A percentile compares a stretch with the other conserved stretches of the same genome.
Conservation (phyloP, 2,329 filamentous ascomycete species). For the Sclerotinia trifoliorum region DNA sequence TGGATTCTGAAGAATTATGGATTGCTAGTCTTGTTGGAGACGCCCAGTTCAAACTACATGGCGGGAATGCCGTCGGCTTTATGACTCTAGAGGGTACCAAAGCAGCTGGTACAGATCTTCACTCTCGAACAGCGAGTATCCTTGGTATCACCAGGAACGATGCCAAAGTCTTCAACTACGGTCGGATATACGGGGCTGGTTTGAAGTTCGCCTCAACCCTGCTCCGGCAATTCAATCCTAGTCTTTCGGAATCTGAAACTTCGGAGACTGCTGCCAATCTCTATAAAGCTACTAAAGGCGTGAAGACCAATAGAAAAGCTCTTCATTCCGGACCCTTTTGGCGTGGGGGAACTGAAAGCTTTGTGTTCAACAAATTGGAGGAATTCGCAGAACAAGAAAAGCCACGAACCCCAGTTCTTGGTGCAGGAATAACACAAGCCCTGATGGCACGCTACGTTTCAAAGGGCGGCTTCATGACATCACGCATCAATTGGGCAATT, state of each 20-base stretch:
- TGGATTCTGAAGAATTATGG: constrained; percentile 97
- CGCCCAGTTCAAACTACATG: constrained; percentile 90
- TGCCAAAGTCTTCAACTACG: constrained; percentile 98
- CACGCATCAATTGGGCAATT: constrained; percentile 98
- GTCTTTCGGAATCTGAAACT: constrained; percentile 76
- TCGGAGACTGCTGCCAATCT: constrained; percentile 72
- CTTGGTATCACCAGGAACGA: constrained; percentile 92
- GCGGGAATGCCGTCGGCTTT: constrained; percentile 95
- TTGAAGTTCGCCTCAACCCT: constrained; percentile 89
- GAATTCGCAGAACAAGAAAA: constrained; percentile 95
- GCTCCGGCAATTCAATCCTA: constrained; percentile 89
- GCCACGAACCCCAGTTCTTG: constrained; percentile 86
- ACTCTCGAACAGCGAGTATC: constrained; percentile 89
- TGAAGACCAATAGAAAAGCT: constrained; percentile 72
- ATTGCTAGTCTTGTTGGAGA: constrained; percentile 95
- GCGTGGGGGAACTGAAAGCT: constrained; percentile 93
- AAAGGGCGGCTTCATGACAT: constrained; percentile 91
- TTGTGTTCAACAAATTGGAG: constrained; percentile 97
- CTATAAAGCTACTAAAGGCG: constrained; percentile 87
- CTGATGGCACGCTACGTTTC: constrained; percentile 84
- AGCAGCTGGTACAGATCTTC: constrained; percentile 86
- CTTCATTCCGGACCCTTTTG: constrained; percentile 80
- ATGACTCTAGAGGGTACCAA: constrained; percentile 99
- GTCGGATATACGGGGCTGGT: constrained; percentile 96
- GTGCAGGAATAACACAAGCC: constrained; percentile 93